A percentile compares a stretch with the other conserved stretches of the same genome.
These are phyloP conservation scores for Dioscorea dumetorum DNA, from an alignment of 106 monocot genomes.

Conservation along the genomic window DNA sequence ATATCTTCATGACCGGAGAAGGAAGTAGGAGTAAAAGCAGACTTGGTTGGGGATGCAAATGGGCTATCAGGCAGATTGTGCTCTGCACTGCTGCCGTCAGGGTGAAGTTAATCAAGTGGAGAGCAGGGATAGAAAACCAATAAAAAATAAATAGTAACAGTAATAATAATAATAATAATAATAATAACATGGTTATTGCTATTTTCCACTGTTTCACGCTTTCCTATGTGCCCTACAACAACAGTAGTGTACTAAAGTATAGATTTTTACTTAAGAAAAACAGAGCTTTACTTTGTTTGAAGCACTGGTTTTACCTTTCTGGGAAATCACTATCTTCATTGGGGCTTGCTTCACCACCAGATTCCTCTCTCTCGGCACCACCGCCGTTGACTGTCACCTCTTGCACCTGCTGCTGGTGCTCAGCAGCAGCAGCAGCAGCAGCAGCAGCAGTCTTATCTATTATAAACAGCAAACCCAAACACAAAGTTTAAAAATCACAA, in stretches of 20 bases:
- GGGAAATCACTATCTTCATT: constrained; percentile 51
- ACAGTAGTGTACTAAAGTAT: background rate
- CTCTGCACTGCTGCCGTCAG: constrained; percentile 16
- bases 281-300: background rate
- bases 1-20: constrained; percentile 23
- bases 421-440: background rate
- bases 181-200: too few species aligned
- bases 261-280: background rate
- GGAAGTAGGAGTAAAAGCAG: constrained; percentile 12
- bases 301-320: constrained; percentile 45
- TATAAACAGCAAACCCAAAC: constrained; percentile 2
- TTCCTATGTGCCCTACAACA: too few species aligned
- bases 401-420: background rate
- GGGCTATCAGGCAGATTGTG: constrained; percentile 94
- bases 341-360: constrained; percentile 38
- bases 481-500: background rate
- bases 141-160: background rate
- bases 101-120: background rate
- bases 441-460: constrained; percentile 14
- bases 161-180: too few species aligned
- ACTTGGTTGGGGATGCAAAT: constrained; percentile 50
- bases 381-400: constrained; percentile 34
- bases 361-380: constrained; percentile 45
- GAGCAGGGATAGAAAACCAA: background rate
- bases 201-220: too few species aligned